These are phyloP conservation scores for Boletus vermiculosoides DNA, from an alignment of 768 basidiomycete genomes.

Conservation along the genomic window DNA sequence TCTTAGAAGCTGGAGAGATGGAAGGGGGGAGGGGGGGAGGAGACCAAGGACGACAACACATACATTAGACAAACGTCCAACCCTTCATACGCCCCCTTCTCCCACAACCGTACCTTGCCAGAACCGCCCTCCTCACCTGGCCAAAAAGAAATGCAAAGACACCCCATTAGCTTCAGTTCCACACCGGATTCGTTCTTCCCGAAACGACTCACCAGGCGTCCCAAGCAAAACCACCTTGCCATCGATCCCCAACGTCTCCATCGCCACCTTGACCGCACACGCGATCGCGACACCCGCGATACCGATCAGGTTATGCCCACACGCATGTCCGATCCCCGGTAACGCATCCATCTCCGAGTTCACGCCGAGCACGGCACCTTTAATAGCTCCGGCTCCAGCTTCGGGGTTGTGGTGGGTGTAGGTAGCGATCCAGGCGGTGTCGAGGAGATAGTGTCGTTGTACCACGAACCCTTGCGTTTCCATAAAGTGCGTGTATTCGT, in stretches of 20 bases:
- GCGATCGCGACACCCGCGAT: constrained; percentile 72
- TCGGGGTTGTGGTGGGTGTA: constrained; percentile 41
- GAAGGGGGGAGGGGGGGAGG: too few relatives aligned
- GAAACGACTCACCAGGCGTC: constrained; percentile 58
- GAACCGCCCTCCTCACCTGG: constrained; percentile 55
- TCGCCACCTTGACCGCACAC: constrained; percentile 58
- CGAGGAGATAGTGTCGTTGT: constrained; percentile 55
- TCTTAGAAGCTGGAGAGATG: background rate
- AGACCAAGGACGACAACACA: constrained; percentile 13
- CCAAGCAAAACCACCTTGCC: constrained; percentile 72
- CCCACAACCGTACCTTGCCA: constrained; percentile 67
- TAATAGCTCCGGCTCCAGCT: background rate
- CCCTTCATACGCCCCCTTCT: constrained; percentile 68
- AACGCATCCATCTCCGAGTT: constrained; percentile 81
- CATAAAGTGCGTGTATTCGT: constrained; percentile 67
- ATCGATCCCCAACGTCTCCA: constrained; percentile 58
- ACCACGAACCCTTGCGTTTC: constrained; percentile 63
- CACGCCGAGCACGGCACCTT: constrained; percentile 46
- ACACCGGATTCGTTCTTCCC: background rate
- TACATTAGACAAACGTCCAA: constrained; percentile 79
- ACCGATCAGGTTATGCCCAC: constrained; percentile 81
- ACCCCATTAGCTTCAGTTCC: background rate
- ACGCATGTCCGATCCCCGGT: constrained; percentile 61
- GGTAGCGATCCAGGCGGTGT: constrained; percentile 74
- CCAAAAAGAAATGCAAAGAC: background rate